Evolutionary conservation across 352 stramenopile species (phyloP).

Genomic region (Lagenidium sp.): DNA sequence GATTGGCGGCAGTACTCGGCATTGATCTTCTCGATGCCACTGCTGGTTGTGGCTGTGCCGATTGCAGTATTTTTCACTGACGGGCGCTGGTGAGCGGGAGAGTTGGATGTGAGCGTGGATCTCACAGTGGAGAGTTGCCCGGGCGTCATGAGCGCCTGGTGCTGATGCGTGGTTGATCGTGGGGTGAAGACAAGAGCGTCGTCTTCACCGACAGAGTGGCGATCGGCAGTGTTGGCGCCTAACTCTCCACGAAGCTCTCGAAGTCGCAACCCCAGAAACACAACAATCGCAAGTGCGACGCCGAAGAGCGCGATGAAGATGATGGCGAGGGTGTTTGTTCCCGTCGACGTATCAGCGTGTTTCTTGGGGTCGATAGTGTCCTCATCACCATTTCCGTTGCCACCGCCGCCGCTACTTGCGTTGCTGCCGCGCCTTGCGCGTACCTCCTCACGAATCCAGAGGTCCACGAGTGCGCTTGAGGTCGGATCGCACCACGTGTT

Average conservation of each 20-base stretch:
- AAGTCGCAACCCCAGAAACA: not conserved
- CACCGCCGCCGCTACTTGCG: not conserved
- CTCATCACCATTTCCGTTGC: not conserved
- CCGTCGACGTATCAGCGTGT: too few relatives aligned
- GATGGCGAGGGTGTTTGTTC: constrained; percentile 1
- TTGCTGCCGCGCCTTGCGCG: not conserved
- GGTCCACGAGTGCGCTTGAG: constrained; percentile 6
- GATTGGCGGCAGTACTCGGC: constrained; percentile 7
- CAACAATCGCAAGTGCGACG: not conserved
- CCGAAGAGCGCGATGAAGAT: constrained; percentile 4
- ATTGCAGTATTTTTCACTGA: too few relatives aligned
- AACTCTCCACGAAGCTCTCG: too few relatives aligned
- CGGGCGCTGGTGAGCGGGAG: not conserved
- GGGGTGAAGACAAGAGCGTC: too few relatives aligned
- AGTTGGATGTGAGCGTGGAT: not conserved
- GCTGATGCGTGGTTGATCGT: not conserved
- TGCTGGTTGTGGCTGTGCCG: not conserved
- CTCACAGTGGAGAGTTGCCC: not conserved
- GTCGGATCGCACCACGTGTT: constrained; percentile 9
- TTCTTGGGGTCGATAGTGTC: too few relatives aligned
- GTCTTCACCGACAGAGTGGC: too few relatives aligned
- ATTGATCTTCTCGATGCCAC: constrained; percentile 12
- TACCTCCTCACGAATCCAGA: constrained; percentile 9
- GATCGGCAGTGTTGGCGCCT: not conserved
- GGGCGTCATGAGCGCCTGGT: not conserved